Evolutionary conservation across 371 early-diverging fungal species (phyloP).

Genomic region (Blastocladiella emersonii): DNA sequence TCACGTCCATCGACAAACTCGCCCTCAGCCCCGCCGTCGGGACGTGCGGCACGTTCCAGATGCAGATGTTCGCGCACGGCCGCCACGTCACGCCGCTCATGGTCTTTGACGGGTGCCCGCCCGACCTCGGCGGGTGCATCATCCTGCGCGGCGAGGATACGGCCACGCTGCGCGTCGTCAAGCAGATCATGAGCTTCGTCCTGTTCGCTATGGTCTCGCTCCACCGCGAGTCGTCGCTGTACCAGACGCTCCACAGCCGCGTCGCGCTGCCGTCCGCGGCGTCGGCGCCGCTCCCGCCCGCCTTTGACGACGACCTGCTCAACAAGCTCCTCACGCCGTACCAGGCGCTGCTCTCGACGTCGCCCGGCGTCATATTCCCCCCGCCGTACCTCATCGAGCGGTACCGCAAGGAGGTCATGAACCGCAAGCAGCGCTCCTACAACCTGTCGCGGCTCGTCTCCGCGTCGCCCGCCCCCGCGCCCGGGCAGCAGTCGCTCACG

Average conservation of each 20-base stretch:
- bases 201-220: slow-evolving; percentile 13
- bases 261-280: neutral
- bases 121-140: slow-evolving; percentile 68
- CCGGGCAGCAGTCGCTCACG: too few species aligned
- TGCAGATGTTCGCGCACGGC: slow-evolving; percentile 60
- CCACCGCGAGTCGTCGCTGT: neutral
- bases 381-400: slow-evolving; percentile 63
- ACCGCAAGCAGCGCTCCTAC: neutral
- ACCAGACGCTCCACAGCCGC: neutral
- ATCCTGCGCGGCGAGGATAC: slow-evolving; percentile 64
- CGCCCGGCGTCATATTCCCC: slow-evolving; percentile 62
- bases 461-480: too few species aligned
- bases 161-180: slow-evolving; percentile 46
- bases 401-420: slow-evolving; percentile 38
- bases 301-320: neutral
- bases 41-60: slow-evolving; percentile 54
- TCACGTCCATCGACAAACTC: slow-evolving; percentile 55
- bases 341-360: slow-evolving; percentile 58
- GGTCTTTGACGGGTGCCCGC: slow-evolving; percentile 66
- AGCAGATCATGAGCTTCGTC: slow-evolving; percentile 60
- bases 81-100: slow-evolving; percentile 61
- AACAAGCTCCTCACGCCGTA: slow-evolving; percentile 22
- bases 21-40: slow-evolving; percentile 46
- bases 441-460: neutral
- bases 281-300: neutral